Evolutionary conservation across 768 basidiomycete genomes (phyloP), one percentile per base, ranked within the genome.

Genomic region (Cubamyces sp.): DNA sequence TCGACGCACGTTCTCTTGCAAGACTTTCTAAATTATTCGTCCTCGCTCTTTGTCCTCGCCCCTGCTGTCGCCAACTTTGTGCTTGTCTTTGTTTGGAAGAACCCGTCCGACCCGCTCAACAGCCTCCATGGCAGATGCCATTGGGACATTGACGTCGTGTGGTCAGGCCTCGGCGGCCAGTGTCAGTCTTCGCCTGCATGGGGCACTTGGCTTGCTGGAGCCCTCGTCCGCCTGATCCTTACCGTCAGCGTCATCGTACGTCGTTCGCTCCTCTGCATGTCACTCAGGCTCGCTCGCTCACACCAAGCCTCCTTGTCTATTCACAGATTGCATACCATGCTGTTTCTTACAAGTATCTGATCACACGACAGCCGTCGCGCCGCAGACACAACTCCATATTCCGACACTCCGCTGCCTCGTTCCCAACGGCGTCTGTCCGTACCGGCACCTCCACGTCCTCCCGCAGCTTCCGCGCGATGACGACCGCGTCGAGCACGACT

Each of bases 131-230:
- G 72, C 46, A 80, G 84, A n/a, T 91, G 90, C 61, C 73, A 75
- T 47, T 78, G 88, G 75, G 86, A 89, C 64, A 75, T 90, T 45
- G 90, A 91, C 68, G 77, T 86, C 45, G 74, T 86, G 11, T 92
- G 90, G 90, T 80, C 83, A 5, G 76, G 78, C 14, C 68, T 68
- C 0, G 74, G 71, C 62, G 49, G 67, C 60, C 54, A 59, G 60
- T 55, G 78, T 70, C 47, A 64, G 49, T 56, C 72, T 37, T 73
- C 78, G 4, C 75, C 79, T 6, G 60, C 78, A 1, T 86, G 84
- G 79, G 74, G 77, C 1, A 72, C 75, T 8, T 91, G 88, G 89
- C 69, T 87, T 21, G 74, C 75, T 43, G 77, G 85, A 9, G 78
- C 85, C 0, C 65, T 81, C 49, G 57, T 84, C 51, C 84, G 90